A percentile compares a stretch with the other conserved stretches of the same genome.
Evolutionary conservation across 1,139 yeast genomes (phyloP).

Genomic region (Yamadazyma diddensiae): DNA sequence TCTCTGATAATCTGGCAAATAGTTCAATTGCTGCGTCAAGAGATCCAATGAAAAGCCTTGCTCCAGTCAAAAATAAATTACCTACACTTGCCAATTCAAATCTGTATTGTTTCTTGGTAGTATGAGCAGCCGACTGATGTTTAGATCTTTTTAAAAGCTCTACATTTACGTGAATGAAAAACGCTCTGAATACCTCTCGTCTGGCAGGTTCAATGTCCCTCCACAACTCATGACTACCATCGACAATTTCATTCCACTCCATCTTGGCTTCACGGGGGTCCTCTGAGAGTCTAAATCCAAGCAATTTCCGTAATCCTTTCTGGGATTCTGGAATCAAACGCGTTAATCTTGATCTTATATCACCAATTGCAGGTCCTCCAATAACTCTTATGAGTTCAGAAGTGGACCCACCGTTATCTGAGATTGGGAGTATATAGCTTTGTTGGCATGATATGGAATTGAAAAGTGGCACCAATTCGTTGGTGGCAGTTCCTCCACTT

Average conservation of each 20-base stretch:
- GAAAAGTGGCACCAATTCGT: constrained; percentile 54
- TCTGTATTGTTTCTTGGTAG: constrained; percentile 51
- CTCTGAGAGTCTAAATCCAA: constrained; percentile 61
- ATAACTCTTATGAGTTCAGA: constrained; percentile 84
- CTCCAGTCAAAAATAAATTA: constrained; percentile 79
- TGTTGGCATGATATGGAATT: constrained; percentile 37
- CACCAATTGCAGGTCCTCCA: constrained; percentile 97
- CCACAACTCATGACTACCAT: constrained; percentile 79
- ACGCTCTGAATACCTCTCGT: constrained; percentile 73
- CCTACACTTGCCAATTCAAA: constrained; percentile 84
- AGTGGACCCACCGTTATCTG: constrained; percentile 95
- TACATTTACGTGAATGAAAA: constrained; percentile 73
- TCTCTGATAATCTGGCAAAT: constrained; percentile 62
- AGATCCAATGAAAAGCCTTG: constrained; percentile 77
- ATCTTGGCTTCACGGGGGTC: constrained; percentile 53
- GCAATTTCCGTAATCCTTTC: constrained; percentile 41
- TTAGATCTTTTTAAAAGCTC: constrained; percentile 72
- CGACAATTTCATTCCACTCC: constrained; percentile 79
- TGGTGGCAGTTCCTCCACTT: constrained; percentile 79
- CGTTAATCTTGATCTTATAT: constrained; percentile 77
- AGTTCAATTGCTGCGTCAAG: constrained; percentile 82
- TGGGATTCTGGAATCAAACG: constrained; percentile 58
- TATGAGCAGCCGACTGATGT: constrained; percentile 32
- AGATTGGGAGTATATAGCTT: constrained; percentile 74
- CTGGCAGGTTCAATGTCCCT: constrained; percentile 54